Percentiles rank a stretch among this genome's conserved stretches.
Evolutionary conservation across 2,329 filamentous ascomycete species (phyloP).

Genomic region (Colletotrichum coccodes): DNA sequence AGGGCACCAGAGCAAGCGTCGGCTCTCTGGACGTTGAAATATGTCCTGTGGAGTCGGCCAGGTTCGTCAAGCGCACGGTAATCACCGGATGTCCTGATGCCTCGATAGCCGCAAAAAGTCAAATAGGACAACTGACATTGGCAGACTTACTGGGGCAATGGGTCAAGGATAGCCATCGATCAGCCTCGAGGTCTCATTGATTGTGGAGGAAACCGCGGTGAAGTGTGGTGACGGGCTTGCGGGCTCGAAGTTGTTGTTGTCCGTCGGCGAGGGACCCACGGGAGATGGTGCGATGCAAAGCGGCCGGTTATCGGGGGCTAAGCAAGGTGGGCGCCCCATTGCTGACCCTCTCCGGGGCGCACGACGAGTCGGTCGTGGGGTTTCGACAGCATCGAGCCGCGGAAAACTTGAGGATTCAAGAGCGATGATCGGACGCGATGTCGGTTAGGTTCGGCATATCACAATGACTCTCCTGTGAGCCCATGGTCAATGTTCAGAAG

Average conservation of each 20-base stretch:
- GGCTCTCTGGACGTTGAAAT: background rate
- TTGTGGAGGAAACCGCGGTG: slow-evolving; percentile 2
- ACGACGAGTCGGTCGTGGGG: slow-evolving; percentile 1
- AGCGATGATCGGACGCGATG: slow-evolving; percentile 15
- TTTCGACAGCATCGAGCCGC: background rate
- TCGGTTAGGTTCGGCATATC: slow-evolving; percentile 12
- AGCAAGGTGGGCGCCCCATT: background rate
- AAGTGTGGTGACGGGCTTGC: background rate
- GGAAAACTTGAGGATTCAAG: slow-evolving; percentile 5
- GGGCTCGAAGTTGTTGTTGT: background rate
- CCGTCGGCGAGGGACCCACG: background rate
- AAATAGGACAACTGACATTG: background rate
- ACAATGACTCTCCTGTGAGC: background rate
- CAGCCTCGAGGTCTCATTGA: background rate
- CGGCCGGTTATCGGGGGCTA: slow-evolving; percentile 20
- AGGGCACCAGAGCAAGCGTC: background rate
- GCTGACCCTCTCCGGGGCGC: slow-evolving; percentile 11
- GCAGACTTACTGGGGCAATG: background rate
- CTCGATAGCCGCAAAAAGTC: background rate
- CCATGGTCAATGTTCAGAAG: too few relatives aligned
- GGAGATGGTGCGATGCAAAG: slow-evolving; percentile 7
- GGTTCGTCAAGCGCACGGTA: background rate
- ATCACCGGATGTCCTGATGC: background rate
- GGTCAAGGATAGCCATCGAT: background rate
- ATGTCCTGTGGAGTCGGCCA: background rate